Conservation (phyloP, 768 basidiomycete genomes). For the Mycena crocata region DNA sequence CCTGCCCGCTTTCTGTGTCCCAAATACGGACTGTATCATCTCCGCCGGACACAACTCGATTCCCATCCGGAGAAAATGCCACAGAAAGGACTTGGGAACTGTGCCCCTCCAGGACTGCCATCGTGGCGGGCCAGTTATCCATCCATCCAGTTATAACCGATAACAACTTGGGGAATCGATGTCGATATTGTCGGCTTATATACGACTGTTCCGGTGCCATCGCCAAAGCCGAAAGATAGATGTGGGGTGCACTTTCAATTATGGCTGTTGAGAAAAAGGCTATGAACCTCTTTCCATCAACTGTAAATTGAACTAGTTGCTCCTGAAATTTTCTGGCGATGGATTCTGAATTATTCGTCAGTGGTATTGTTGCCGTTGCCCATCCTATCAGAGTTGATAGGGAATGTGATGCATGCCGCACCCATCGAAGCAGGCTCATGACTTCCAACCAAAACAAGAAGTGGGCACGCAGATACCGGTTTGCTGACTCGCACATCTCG, state of each 20-base stretch:
- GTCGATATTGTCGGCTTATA: background rate
- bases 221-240: constrained; percentile 9
- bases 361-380: background rate
- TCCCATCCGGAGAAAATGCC: too few species aligned
- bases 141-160: background rate
- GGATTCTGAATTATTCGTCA: background rate
- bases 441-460: constrained; percentile 20
- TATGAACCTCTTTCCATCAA: constrained; percentile 5
- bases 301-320: background rate
- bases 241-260: constrained; percentile 3
- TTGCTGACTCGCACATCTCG: background rate
- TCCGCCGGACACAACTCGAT: too few species aligned
- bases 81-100: too few species aligned
- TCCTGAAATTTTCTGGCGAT: too few species aligned
- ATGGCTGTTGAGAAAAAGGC: background rate
- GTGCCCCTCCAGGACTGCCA: background rate
- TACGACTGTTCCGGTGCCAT: background rate
- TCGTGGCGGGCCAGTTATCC: background rate
- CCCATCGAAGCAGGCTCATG: background rate
- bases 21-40: background rate
- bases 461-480: constrained; percentile 12
- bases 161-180: background rate
- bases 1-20: constrained; percentile 1
- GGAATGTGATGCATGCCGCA: background rate
- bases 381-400: background rate